Conservation (phyloP, 495 filamentous ascomycete genomes). For the Oidiodendron maius region DNA sequence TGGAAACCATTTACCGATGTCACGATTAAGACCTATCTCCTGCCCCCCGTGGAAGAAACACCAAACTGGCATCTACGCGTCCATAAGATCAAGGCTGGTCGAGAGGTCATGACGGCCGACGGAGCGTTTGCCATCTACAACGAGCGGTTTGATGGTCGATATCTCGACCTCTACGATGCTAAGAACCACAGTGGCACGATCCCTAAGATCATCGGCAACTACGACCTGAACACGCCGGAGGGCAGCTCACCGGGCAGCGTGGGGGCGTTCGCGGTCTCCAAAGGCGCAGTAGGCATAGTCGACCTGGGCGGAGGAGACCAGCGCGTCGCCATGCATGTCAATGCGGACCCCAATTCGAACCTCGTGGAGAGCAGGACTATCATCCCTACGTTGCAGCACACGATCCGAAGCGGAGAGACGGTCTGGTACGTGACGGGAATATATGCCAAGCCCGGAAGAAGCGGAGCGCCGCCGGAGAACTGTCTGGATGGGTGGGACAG, state of each 20-base stretch:
- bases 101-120: slow-evolving; percentile 61
- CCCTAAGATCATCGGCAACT: slow-evolving; percentile 48
- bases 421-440: slow-evolving; percentile 45
- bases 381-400: slow-evolving; percentile 58
- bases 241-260: slow-evolving; percentile 45
- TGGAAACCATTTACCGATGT: slow-evolving; percentile 68
- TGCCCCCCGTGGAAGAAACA: slow-evolving; percentile 46
- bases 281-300: slow-evolving; percentile 64
- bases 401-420: slow-evolving; percentile 35
- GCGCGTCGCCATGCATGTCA: slow-evolving; percentile 49
- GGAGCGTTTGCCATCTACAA: slow-evolving; percentile 67
- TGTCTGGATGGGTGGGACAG: slow-evolving; percentile 50
- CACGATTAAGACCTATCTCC: slow-evolving; percentile 53
- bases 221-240: slow-evolving; percentile 46
- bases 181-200: slow-evolving; percentile 37
- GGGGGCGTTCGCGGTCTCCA: slow-evolving; percentile 58
- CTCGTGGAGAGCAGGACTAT: slow-evolving; percentile 63
- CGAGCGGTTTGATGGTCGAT: slow-evolving; percentile 51
- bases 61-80: slow-evolving; percentile 66
- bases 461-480: slow-evolving; percentile 24
- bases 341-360: slow-evolving; percentile 75
- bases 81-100: slow-evolving; percentile 51
- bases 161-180: slow-evolving; percentile 45
- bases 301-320: slow-evolving; percentile 38
- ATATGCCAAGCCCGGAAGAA: slow-evolving; percentile 38